These are phyloP conservation scores for Termitomyces sp. DNA, from an alignment of 768 basidiomycete genomes.

Conservation along the genomic window DNA sequence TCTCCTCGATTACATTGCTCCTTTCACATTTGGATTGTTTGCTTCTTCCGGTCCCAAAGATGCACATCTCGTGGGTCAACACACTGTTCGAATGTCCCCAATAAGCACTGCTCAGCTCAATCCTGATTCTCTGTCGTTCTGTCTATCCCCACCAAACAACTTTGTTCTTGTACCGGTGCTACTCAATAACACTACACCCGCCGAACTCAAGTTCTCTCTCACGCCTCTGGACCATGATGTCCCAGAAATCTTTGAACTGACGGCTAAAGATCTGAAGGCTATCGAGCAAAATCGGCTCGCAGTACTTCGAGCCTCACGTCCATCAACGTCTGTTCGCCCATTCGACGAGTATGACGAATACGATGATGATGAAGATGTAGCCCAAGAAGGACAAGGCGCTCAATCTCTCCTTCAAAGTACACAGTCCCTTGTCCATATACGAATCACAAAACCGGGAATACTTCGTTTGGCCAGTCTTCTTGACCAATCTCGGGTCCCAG, in stretches of 20 bases:
- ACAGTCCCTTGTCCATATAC: slow-evolving; percentile 71
- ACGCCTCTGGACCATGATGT: slow-evolving; percentile 55
- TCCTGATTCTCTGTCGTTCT: slow-evolving; percentile 70
- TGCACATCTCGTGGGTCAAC: slow-evolving; percentile 74
- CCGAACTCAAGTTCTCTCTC: slow-evolving; percentile 68
- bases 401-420: slow-evolving; percentile 61
- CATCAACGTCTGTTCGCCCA: slow-evolving; percentile 26
- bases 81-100: slow-evolving; percentile 90
- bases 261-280: slow-evolving; percentile 59
- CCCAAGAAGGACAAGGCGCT: slow-evolving; percentile 26
- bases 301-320: slow-evolving; percentile 41
- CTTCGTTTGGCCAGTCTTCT: slow-evolving; percentile 72
- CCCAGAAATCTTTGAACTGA: slow-evolving; percentile 53
- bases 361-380: slow-evolving; percentile 60
- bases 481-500: slow-evolving; percentile 68
- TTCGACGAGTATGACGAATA: slow-evolving; percentile 64
- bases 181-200: slow-evolving; percentile 86
- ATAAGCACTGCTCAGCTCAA: slow-evolving; percentile 92
- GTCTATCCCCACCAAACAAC: slow-evolving; percentile 52
- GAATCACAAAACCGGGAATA: slow-evolving; percentile 67
- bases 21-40: slow-evolving; percentile 50
- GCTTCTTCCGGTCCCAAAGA: slow-evolving; percentile 41
- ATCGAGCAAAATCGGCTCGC: slow-evolving; percentile 62
- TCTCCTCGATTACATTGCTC: slow-evolving; percentile 45
- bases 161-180: slow-evolving; percentile 76